Conservation (phyloP, 768 basidiomycete genomes). For the Saitozyma podzolica region DNA sequence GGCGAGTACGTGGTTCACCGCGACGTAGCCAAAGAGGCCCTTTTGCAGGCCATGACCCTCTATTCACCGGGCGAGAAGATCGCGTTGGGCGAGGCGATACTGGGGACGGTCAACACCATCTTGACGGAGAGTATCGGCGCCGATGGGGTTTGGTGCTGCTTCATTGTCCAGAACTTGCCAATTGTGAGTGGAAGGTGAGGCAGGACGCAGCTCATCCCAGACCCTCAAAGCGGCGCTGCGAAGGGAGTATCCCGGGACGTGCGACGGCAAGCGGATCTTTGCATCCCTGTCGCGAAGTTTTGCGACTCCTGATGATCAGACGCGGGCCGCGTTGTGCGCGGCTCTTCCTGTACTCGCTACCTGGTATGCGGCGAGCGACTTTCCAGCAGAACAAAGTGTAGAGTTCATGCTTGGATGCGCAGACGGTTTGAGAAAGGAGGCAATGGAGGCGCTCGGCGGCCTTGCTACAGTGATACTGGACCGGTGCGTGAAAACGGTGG, state of each 20-base stretch:
- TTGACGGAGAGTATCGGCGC: conserved; percentile 28
- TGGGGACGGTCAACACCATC: conserved; percentile 31
- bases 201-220: conserved; percentile 16
- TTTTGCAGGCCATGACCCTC: conserved; percentile 28
- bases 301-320: neutral
- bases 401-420: conserved; percentile 22
- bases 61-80: conserved; percentile 29
- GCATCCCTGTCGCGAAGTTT: conserved; percentile 4
- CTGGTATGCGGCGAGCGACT: conserved; percentile 27
- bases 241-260: conserved; percentile 23
- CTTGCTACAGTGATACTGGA: conserved; percentile 32
- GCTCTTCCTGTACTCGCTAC: conserved; percentile 38
- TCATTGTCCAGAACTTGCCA: conserved; percentile 37
- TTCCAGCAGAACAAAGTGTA: conserved; percentile 14
- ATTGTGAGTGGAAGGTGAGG: conserved; percentile 26
- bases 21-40: conserved; percentile 26
- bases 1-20: conserved; percentile 17
- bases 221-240: conserved; percentile 29
- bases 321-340: conserved; percentile 20
- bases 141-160: conserved; percentile 33
- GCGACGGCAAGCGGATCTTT: conserved; percentile 27
- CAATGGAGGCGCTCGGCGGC: conserved; percentile 31
- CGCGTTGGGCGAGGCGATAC: conserved; percentile 21
- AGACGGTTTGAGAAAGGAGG: neutral
- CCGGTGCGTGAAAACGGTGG: conserved; percentile 17